A percentile compares a stretch with the other conserved stretches of the same genome.
Evolutionary conservation across 2,329 filamentous ascomycete genomes (phyloP).

Genomic region (Hymenoscyphus fraxineus): DNA sequence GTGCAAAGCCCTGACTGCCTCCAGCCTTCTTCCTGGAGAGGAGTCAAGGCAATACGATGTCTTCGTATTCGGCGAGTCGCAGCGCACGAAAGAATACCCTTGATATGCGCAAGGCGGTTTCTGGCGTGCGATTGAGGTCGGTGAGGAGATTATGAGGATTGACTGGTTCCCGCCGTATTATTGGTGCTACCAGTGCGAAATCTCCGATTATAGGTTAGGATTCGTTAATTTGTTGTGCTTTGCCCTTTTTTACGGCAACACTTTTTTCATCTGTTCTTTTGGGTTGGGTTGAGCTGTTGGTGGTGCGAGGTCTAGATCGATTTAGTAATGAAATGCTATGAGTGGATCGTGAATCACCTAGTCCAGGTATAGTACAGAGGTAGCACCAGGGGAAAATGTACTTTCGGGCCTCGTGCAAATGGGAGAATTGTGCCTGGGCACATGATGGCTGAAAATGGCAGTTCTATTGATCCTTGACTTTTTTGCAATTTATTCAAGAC

Average conservation of each 20-base stretch:
- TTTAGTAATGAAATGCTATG: slow-evolving; percentile 5
- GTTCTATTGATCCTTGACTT: neutral
- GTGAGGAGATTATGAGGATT: neutral
- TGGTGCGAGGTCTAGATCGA: neutral
- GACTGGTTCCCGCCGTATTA: neutral
- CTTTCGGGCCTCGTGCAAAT: neutral
- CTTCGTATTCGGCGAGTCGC: neutral
- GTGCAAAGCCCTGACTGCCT: neutral
- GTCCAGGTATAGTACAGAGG: neutral
- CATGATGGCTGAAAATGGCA: slow-evolving; percentile 1
- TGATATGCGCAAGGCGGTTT: neutral
- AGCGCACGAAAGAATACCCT: neutral
- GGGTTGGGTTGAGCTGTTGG: neutral
- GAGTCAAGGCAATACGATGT: neutral
- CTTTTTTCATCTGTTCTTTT: neutral
- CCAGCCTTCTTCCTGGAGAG: slow-evolving; percentile 1
- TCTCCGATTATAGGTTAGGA: neutral
- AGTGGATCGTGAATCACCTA: neutral
- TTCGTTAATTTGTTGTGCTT: neutral
- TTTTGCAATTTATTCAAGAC: neutral
- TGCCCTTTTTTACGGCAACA: neutral
- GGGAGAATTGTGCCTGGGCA: neutral
- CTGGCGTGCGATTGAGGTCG: neutral
- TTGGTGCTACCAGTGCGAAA: neutral
- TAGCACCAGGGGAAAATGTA: neutral